Base-by-base conservation (phyloP, 805 yeast species). In the Torulaspora franciscae region DNA sequence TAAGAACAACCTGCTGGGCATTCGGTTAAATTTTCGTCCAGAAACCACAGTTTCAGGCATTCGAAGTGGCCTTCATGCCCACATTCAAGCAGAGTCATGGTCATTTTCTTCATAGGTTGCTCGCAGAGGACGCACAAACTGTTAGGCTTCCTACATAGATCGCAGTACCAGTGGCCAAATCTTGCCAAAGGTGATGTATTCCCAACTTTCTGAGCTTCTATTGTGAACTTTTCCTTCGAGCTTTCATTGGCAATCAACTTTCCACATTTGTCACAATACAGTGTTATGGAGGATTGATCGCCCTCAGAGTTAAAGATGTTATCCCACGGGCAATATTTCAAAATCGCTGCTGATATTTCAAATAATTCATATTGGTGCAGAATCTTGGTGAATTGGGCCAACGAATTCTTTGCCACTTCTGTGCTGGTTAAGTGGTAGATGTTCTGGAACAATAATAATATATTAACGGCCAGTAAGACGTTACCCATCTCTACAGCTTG, bases 61-160 rank as follows among this genome's bases (percentile, higher is more conserved):
- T 80, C 81, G 57, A 79, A 79, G 66, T 91, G 98, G 1, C 91
- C 89, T 45, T 80, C 72, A 64, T 91, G 98, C 0, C 96, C 97
- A 69, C 98, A 91, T 22, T 70, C 75, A 40, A 84, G 61, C 48
- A 71, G 67, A 49, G 69, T 75, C 11, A 85, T 76, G 11, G 81
- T 74, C 45, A 85, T 69, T 0, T 95, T 95, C 52, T 76, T 78
- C 56, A 90, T 71, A 0, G 95, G 87, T 57, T 77, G 83, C 49
- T 82, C 74, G 63, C 97, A 90, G 49, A 81, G 77, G 23, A 81
- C 73, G 64, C 97, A 90, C n/a, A 80, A 74, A 47, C 79, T 81
- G 48, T 79, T 80, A 11, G 69, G 68, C 40, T 66, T 69, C 8
- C 72, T 66, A 62, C 97, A 90, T 17, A 71, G 72, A 42, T 80